phyloP scores from a whole-genome alignment of 805 yeast species.

The Tetrapisispora fleetii region DNA sequence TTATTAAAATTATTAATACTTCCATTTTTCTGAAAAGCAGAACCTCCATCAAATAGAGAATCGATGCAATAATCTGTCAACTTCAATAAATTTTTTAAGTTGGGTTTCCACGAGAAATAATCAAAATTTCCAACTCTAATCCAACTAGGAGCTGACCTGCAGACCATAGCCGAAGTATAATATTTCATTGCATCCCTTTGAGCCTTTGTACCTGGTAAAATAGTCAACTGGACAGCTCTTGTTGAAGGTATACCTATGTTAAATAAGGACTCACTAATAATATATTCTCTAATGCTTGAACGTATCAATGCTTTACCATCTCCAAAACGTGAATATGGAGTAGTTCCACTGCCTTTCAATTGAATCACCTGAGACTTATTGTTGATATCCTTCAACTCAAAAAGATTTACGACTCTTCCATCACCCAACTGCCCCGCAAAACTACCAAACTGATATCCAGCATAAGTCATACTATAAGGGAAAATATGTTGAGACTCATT shows the following conservation, averaged over 20 bases:
- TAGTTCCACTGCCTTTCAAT: conserved; percentile 83
- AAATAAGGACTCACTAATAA: conserved; percentile 71
- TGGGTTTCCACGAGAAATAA: conserved; percentile 63
- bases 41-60: conserved; percentile 41
- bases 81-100: conserved; percentile 47
- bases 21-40: conserved; percentile 21
- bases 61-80: conserved; percentile 67
- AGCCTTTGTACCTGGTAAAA: conserved; percentile 68
- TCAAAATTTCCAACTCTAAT: conserved; percentile 84
- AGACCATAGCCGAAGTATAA: conserved; percentile 64
- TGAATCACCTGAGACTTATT: conserved; percentile 38
- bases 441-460: conserved; percentile 93
- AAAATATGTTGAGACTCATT: conserved; percentile 34
- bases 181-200: conserved; percentile 52
- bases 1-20: conserved; percentile 16
- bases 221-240: conserved; percentile 65
- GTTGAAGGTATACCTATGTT: conserved; percentile 82
- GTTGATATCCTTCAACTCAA: conserved; percentile 54
- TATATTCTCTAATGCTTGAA: conserved; percentile 79
- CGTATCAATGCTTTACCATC: conserved; percentile 92
- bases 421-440: conserved; percentile 98
- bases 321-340: conserved; percentile 90
- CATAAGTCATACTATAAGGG: conserved; percentile 87
- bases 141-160: conserved; percentile 82
- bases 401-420: conserved; percentile 79